Evolutionary conservation across 805 yeast species (phyloP).

Genomic region (Grigorovia humatica): DNA sequence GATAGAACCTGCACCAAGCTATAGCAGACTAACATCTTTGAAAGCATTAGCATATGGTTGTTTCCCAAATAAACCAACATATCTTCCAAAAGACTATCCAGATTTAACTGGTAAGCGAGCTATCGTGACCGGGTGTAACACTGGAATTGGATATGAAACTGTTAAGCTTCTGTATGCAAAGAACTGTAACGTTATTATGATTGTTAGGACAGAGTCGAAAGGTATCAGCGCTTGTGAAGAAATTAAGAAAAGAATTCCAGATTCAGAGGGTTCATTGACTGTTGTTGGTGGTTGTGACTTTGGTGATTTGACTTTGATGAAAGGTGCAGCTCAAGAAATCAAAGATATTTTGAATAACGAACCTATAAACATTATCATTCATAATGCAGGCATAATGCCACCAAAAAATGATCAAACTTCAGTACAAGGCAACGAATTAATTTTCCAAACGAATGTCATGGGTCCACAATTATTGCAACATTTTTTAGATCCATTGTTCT

Average conservation of each 20-base stretch:
- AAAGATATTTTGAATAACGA: constrained; percentile 9
- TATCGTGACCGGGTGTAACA: constrained; percentile 32
- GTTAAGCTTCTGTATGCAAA: constrained; percentile 23
- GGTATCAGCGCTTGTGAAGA: constrained; percentile 26
- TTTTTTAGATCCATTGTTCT: constrained; percentile 29
- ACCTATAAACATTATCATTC: constrained; percentile 26
- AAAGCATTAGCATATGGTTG: constrained; percentile 16
- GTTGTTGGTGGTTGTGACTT: constrained; percentile 29
- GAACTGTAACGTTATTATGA: constrained; percentile 26
- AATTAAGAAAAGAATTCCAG: constrained; percentile 18
- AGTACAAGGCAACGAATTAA: constrained; percentile 29
- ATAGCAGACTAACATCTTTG: constrained; percentile 6
- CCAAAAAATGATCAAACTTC: constrained; percentile 21
- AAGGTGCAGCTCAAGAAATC: constrained; percentile 21
- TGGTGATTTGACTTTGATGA: constrained; percentile 30
- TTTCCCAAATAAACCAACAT: constrained; percentile 22
- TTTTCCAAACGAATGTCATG: constrained; percentile 30
- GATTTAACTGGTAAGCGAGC: constrained; percentile 31
- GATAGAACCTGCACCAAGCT: constrained; percentile 21
- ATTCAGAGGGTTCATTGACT: constrained; percentile 18
- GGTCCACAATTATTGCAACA: constrained; percentile 33
- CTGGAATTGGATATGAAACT: constrained; percentile 30
- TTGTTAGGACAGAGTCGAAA: constrained; percentile 29
- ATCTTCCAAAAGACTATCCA: constrained; percentile 28
- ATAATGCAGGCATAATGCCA: constrained; percentile 32